phyloP scores from a whole-genome alignment of 257 asterid species.

The Anisodus acutangulus region DNA sequence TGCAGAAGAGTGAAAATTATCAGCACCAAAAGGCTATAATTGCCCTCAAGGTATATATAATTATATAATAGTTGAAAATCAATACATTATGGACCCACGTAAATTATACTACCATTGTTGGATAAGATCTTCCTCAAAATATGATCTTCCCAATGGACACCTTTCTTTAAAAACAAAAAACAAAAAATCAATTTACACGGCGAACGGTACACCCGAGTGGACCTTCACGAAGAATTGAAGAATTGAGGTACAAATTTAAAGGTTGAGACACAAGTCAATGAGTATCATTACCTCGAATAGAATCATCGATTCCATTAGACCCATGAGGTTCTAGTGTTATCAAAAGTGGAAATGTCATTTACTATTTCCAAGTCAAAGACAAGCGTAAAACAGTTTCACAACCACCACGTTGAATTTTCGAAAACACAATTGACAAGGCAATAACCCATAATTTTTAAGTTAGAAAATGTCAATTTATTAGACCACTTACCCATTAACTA shows the following conservation, averaged over 20 bases:
- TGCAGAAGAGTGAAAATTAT: not conserved
- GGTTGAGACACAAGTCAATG: not conserved
- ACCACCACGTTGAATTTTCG: conserved; percentile 1
- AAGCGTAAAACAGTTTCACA: not conserved
- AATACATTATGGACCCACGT: not conserved
- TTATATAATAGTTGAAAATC: not conserved
- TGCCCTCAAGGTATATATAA: not conserved
- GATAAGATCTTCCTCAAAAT: conserved; percentile 3
- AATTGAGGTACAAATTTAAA: not conserved
- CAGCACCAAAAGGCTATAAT: not conserved
- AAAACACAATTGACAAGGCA: not conserved
- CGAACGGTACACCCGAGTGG: not conserved
- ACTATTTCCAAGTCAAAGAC: not conserved
- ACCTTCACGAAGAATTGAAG: not conserved
- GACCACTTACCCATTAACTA: conserved; percentile 25
- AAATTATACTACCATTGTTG: not conserved
- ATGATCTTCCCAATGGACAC: not conserved
- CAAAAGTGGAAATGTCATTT: conserved; percentile 8
- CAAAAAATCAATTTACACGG: not conserved
- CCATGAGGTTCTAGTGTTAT: not conserved
- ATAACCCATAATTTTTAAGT: not conserved
- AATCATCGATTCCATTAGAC: not conserved
- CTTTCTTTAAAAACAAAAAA: not conserved
- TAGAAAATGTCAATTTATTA: conserved; percentile 4
- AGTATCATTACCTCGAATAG: conserved; percentile 11